These are phyloP conservation scores for Leccinum fallax DNA, from an alignment of 1,284 basidiomycete genomes.

Conservation along the genomic window DNA sequence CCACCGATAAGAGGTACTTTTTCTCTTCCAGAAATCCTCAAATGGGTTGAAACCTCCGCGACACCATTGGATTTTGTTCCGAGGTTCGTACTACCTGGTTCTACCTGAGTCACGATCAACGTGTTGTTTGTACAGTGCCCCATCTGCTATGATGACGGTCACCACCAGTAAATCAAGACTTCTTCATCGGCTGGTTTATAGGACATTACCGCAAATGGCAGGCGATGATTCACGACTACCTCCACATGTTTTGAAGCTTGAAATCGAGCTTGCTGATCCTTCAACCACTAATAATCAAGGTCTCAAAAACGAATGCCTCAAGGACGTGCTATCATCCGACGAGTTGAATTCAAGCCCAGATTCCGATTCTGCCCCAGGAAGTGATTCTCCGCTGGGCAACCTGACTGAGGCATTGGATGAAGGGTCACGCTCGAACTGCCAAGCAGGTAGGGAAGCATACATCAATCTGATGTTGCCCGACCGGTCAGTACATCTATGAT, in stretches of 20 bases:
- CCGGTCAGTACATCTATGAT: slow-evolving; percentile 42
- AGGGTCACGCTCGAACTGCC: slow-evolving; percentile 12
- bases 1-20: slow-evolving; percentile 55
- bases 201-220: slow-evolving; percentile 32
- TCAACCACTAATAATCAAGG: not conserved
- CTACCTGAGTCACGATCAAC: slow-evolving; percentile 3
- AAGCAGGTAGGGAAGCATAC: slow-evolving; percentile 29
- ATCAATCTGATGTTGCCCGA: slow-evolving; percentile 61
- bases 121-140: too few species aligned
- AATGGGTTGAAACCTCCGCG: slow-evolving; percentile 47
- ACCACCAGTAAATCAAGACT: slow-evolving; percentile 41
- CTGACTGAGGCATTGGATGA: not conserved
- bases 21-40: slow-evolving; percentile 45
- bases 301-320: not conserved
- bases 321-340: not conserved
- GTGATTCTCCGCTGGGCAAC: not conserved
- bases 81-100: slow-evolving; percentile 43
- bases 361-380: not conserved
- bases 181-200: slow-evolving; percentile 61
- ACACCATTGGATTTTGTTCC: slow-evolving; percentile 50
- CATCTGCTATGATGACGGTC: slow-evolving; percentile 42
- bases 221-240: slow-evolving; percentile 11
- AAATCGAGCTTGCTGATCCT: slow-evolving; percentile 34
- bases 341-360: not conserved
- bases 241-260: slow-evolving; percentile 39